These are phyloP conservation scores for Volvox reticuliferus DNA, from an alignment of 139 green algal species.

Conservation along the genomic window DNA sequence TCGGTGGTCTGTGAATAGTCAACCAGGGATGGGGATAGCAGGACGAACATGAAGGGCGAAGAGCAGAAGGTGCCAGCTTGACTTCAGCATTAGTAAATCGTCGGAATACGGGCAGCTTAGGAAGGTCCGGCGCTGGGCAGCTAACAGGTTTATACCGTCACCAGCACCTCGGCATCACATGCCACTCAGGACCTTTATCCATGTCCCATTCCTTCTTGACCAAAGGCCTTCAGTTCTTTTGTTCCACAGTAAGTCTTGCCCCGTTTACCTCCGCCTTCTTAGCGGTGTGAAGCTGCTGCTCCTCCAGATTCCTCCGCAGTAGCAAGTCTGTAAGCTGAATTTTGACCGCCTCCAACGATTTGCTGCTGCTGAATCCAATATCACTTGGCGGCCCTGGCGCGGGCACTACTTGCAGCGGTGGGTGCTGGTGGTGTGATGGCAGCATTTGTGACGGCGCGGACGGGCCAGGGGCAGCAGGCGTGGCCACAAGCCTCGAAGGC, in stretches of 20 bases:
- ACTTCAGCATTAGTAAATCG: no score
- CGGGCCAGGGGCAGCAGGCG: not conserved
- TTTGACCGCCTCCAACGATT: conserved; percentile 59
- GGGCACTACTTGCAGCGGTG: not conserved
- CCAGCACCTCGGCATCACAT: no score
- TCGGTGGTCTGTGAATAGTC: conserved; percentile 43
- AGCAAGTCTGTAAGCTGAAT: conserved; percentile 70
- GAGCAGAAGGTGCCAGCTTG: no score
- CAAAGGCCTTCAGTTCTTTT: no score
- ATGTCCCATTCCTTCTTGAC: no score
- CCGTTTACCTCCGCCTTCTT: conserved; percentile 53
- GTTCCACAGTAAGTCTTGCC: no score
- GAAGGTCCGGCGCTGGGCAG: no score
- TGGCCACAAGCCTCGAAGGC: not conserved
- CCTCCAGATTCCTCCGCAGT: conserved; percentile 67
- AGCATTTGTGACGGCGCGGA: not conserved
- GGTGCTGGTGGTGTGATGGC: not conserved
- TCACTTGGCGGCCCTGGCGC: not conserved
- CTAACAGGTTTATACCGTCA: no score
- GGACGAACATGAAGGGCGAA: no score
- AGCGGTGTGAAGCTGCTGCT: conserved; percentile 56
- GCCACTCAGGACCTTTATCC: no score
- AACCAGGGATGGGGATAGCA: no score
- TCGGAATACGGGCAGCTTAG: no score
- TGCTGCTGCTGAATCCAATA: conserved; percentile 14